A percentile compares a stretch with the other conserved stretches of the same genome.
Conservation (phyloP, 495 filamentous ascomycete species). For the Xylaria scruposa region DNA sequence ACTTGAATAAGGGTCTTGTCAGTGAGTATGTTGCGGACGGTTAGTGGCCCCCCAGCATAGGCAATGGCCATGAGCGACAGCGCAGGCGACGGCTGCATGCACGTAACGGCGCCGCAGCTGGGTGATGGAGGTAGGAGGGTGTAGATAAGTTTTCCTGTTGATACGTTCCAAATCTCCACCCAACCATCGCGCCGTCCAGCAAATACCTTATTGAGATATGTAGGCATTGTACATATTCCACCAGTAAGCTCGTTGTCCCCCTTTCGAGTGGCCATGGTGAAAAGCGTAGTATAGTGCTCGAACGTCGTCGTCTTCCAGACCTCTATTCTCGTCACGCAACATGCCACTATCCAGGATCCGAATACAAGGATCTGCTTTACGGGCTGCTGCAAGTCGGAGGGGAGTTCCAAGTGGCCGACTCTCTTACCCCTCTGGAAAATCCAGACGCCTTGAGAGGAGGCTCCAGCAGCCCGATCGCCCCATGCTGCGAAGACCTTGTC, state of each 20-base stretch:
- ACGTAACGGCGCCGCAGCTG: slow-evolving; percentile 75
- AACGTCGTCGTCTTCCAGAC: slow-evolving; percentile 86
- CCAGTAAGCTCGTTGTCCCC: slow-evolving; percentile 69
- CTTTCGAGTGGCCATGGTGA: slow-evolving; percentile 54
- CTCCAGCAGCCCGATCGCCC: slow-evolving; percentile 61
- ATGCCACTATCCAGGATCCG: slow-evolving; percentile 90
- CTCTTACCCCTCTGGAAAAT: slow-evolving; percentile 93
- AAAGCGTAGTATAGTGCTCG: slow-evolving; percentile 88
- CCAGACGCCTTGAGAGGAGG: slow-evolving; percentile 78
- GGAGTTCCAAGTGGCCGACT: slow-evolving; percentile 72
- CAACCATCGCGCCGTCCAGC: slow-evolving; percentile 84
- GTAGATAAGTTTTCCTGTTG: slow-evolving; percentile 86
- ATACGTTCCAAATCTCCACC: slow-evolving; percentile 97
- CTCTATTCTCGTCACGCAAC: slow-evolving; percentile 74
- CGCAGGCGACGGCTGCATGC: slow-evolving; percentile 80
- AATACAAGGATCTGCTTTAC: slow-evolving; percentile 81
- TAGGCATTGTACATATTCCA: slow-evolving; percentile 81
- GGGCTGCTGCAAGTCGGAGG: slow-evolving; percentile 65
- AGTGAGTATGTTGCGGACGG: slow-evolving; percentile 79
- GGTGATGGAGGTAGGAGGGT: slow-evolving; percentile 74
- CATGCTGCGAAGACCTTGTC: slow-evolving; percentile 87
- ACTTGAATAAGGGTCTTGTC: slow-evolving; percentile 74
- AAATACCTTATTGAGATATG: slow-evolving; percentile 94
- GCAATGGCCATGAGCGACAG: slow-evolving; percentile 88
- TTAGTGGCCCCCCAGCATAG: slow-evolving; percentile 76